These are phyloP conservation scores for Mucor lusitanicus DNA, from an alignment of 371 early-diverging fungal genomes.

Conservation along the genomic window DNA sequence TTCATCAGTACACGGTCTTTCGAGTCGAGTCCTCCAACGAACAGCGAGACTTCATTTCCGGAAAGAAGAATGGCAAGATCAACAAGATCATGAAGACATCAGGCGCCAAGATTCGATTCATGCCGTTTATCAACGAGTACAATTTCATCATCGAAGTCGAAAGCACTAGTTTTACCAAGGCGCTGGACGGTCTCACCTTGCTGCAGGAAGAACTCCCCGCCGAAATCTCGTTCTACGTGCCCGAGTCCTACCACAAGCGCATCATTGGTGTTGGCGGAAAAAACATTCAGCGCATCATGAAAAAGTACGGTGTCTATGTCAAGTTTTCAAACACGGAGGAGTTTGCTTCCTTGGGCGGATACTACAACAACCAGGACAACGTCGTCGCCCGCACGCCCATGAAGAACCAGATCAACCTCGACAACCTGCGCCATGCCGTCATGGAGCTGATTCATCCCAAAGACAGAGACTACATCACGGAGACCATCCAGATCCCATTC, in stretches of 20 bases:
- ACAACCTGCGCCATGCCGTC: slow-evolving; percentile 68
- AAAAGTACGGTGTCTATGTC: slow-evolving; percentile 92
- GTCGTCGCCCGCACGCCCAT: slow-evolving; percentile 89
- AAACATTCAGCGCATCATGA: slow-evolving; percentile 95
- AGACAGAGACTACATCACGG: slow-evolving; percentile 53
- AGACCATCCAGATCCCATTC: slow-evolving; percentile 45
- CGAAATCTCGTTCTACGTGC: slow-evolving; percentile 85
- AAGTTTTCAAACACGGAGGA: slow-evolving; percentile 89
- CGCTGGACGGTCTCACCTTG: slow-evolving; percentile 70
- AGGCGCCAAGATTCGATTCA: slow-evolving; percentile 55
- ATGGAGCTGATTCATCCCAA: slow-evolving; percentile 71
- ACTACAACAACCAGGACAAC: slow-evolving; percentile 80
- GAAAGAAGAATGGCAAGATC: slow-evolving; percentile 95
- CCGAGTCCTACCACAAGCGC: slow-evolving; percentile 89
- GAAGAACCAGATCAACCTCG: slow-evolving; percentile 75
- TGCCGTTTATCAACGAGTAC: slow-evolving; percentile 66
- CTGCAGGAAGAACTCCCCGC: slow-evolving; percentile 86
- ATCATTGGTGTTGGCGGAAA: slow-evolving; percentile 96
- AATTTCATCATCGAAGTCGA: slow-evolving; percentile 79
- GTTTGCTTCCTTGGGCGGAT: slow-evolving; percentile 75
- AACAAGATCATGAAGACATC: slow-evolving; percentile 83
- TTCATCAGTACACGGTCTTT: slow-evolving; percentile 32
- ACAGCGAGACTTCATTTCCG: slow-evolving; percentile 89
- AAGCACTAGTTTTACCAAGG: slow-evolving; percentile 54
- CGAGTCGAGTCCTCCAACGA: slow-evolving; percentile 77